A percentile compares a stretch with the other conserved stretches of the same genome.
These are phyloP conservation scores for Aspergillus homomorphus DNA, from an alignment of 495 filamentous ascomycete species.

Conservation along the genomic window DNA sequence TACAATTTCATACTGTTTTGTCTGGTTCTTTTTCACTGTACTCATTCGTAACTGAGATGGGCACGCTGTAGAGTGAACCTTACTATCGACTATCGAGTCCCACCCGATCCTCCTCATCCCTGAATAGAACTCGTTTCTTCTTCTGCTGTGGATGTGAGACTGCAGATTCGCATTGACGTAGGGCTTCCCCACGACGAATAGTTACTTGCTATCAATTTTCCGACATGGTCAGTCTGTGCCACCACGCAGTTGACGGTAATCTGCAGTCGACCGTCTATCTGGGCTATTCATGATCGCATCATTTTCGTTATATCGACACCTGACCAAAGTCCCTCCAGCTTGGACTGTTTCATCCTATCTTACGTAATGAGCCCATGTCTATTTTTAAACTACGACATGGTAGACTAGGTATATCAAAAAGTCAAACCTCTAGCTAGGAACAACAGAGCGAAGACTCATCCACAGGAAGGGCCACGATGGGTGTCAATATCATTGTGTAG, in stretches of 20 bases:
- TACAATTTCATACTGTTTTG: neutral
- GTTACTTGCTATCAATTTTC: slow-evolving; percentile 5
- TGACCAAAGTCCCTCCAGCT: neutral
- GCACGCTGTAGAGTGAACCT: no score
- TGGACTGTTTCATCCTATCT: no score
- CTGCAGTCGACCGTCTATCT: neutral
- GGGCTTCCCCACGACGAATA: neutral
- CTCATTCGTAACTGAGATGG: no score
- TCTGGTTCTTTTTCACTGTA: no score
- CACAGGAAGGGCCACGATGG: neutral
- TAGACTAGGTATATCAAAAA: neutral
- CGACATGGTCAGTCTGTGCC: neutral
- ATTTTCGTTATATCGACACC: neutral
- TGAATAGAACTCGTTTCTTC: neutral
- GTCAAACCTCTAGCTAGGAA: neutral
- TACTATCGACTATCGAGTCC: neutral
- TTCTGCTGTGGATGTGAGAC: neutral
- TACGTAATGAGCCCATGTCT: no score
- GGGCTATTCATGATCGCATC: neutral
- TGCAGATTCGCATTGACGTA: neutral
- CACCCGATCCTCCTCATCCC: neutral
- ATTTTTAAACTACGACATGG: no score
- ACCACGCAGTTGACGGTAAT: neutral
- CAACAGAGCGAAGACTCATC: neutral
- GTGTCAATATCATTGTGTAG: no score